phyloP scores from a whole-genome alignment of 208 protist species.

The Trypanosoma scelopori region DNA sequence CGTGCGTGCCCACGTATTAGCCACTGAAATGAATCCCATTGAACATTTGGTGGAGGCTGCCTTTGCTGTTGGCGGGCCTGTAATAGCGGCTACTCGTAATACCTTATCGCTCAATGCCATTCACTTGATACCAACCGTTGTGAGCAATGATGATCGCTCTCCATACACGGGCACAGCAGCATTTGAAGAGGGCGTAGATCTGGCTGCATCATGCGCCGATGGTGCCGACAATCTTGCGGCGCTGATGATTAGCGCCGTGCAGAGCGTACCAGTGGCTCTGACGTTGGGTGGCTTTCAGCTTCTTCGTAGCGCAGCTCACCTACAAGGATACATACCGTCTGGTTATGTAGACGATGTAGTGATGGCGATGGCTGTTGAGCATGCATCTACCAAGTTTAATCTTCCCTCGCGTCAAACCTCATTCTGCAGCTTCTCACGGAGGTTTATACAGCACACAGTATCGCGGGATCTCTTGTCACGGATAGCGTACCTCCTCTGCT shows the following conservation, averaged over 20 bases:
- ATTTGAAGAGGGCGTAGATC: conserved; percentile 37
- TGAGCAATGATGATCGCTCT: neutral
- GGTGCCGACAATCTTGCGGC: conserved; percentile 32
- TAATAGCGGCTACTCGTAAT: conserved; percentile 1
- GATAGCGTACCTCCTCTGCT: conserved; percentile 49
- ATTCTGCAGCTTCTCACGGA: conserved; percentile 68
- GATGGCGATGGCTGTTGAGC: conserved; percentile 29
- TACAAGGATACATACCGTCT: conserved; percentile 54
- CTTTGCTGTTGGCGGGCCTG: conserved; percentile 22
- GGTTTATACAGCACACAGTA: conserved; percentile 63
- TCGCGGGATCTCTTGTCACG: conserved; percentile 51
- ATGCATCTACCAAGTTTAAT: conserved; percentile 20
- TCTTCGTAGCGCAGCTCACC: conserved; percentile 55
- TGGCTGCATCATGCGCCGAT: conserved; percentile 33
- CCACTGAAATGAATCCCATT: conserved; percentile 22
- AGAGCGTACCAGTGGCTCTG: conserved; percentile 21
- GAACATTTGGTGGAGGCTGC: conserved; percentile 23
- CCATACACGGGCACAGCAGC: neutral
- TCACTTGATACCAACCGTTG: conserved; percentile 26
- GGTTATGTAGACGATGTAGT: conserved; percentile 24
- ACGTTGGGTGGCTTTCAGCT: conserved; percentile 39
- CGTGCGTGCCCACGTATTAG: conserved; percentile 26
- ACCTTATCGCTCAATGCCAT: conserved; percentile 13
- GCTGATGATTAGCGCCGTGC: conserved; percentile 32
- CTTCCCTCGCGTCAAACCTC: conserved; percentile 12